Evolutionary conservation across 345 rosid species (phyloP).

Genomic region (Bruguiera parviflora): DNA sequence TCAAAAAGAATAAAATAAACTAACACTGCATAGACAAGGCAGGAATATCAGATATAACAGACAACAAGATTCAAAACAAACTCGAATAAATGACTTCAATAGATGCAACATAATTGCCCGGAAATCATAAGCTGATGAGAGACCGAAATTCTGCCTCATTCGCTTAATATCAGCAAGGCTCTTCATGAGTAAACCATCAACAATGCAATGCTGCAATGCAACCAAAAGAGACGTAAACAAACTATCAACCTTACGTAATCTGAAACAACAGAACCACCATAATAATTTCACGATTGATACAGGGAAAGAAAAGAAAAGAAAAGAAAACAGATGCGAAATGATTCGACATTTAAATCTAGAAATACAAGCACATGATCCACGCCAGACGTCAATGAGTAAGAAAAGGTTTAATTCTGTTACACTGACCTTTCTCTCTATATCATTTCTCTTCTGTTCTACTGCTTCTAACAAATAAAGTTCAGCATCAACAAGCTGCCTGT

Average conservation of each 20-base stretch:
- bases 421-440: background rate
- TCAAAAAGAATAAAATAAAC: background rate
- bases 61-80: background rate
- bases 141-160: background rate
- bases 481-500: background rate
- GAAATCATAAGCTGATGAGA: background rate
- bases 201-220: background rate
- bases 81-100: conserved; percentile 10
- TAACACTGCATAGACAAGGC: background rate
- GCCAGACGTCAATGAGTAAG: background rate
- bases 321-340: too few species aligned
- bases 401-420: background rate
- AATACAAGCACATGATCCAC: background rate
- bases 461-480: background rate
- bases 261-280: background rate
- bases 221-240: background rate
- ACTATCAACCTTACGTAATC: background rate
- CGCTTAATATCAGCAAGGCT: background rate
- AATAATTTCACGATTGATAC: too few species aligned
- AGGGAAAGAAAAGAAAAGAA: too few species aligned
- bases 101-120: background rate
- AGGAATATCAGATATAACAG: background rate
- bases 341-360: background rate
- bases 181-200: background rate
- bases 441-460: background rate